Evolutionary conservation across 164 flowering plant genomes (phyloP).

Genomic region (Piper longum): DNA sequence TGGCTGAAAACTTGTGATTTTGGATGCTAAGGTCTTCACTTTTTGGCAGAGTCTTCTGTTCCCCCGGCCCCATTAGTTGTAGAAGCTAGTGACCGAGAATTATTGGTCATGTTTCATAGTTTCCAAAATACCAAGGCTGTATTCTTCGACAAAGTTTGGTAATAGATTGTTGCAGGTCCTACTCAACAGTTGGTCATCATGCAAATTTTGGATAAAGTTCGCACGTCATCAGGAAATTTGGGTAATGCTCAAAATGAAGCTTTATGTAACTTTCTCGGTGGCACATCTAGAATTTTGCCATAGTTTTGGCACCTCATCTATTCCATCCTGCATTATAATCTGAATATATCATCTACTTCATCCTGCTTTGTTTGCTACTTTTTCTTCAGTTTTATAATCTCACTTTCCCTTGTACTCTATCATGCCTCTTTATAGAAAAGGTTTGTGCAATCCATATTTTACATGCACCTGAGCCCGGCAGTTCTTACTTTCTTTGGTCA

Average conservation of each 20-base stretch:
- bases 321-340: background rate
- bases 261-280: background rate
- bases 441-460: background rate
- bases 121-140: background rate
- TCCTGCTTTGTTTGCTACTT: too few species aligned
- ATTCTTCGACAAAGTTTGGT: background rate
- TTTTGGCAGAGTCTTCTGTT: background rate
- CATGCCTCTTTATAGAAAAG: background rate
- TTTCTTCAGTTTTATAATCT: too few species aligned
- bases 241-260: constrained; percentile 11
- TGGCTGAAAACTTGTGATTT: background rate
- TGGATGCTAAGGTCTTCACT: background rate
- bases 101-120: background rate
- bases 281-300: background rate
- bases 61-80: too few species aligned
- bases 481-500: background rate
- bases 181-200: constrained; percentile 13
- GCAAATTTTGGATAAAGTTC: constrained; percentile 25
- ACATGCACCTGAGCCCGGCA: background rate
- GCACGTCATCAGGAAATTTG: constrained; percentile 21
- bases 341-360: background rate
- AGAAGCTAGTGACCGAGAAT: background rate
- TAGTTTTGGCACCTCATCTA: background rate
- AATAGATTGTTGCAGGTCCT: constrained; percentile 29
- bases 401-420: background rate